Evolutionary conservation across 768 basidiomycete species (phyloP).

Genomic region (Hypsizygus marmoreus): DNA sequence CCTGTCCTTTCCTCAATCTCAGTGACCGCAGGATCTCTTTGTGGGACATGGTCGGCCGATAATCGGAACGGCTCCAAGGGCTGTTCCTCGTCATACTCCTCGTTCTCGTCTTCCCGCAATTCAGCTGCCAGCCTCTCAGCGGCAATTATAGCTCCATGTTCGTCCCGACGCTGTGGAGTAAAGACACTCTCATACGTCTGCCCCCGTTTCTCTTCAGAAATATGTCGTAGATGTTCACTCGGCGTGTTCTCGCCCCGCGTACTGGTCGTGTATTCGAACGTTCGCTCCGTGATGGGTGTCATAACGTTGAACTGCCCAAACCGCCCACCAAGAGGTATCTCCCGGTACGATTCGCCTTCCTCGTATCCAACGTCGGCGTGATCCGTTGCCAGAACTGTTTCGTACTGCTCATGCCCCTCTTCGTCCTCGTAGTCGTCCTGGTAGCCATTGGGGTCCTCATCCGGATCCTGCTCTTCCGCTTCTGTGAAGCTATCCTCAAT

Average conservation of each 20-base stretch:
- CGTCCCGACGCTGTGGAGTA: constrained; percentile 34
- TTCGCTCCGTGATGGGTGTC: constrained; percentile 97
- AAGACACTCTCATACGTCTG: constrained; percentile 25
- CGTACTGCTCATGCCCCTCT: constrained; percentile 36
- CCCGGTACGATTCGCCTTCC: constrained; percentile 41
- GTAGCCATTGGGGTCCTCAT: constrained; percentile 31
- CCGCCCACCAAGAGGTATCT: constrained; percentile 68
- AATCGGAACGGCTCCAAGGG: constrained; percentile 31
- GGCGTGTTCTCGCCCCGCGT: constrained; percentile 50
- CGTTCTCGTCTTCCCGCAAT: constrained; percentile 36
- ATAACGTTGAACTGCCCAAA: constrained; percentile 88
- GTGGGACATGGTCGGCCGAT: constrained; percentile 24
- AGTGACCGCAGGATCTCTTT: constrained; percentile 24
- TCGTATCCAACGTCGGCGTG: constrained; percentile 35
- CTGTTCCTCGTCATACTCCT: constrained; percentile 31
- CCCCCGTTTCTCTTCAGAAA: constrained; percentile 21
- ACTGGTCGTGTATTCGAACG: constrained; percentile 77
- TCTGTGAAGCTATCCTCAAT: constrained; percentile 32
- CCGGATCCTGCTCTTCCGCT: constrained; percentile 33
- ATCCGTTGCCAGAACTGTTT: constrained; percentile 25
- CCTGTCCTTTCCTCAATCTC: constrained; percentile 63
- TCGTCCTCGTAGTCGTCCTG: constrained; percentile 30
- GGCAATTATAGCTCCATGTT: constrained; percentile 50
- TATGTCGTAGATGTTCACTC: constrained; percentile 27
- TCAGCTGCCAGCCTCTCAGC: constrained; percentile 58